These are phyloP conservation scores for Phytophthora sansomeana DNA, from an alignment of 352 stramenopile genomes.

Conservation along the genomic window DNA sequence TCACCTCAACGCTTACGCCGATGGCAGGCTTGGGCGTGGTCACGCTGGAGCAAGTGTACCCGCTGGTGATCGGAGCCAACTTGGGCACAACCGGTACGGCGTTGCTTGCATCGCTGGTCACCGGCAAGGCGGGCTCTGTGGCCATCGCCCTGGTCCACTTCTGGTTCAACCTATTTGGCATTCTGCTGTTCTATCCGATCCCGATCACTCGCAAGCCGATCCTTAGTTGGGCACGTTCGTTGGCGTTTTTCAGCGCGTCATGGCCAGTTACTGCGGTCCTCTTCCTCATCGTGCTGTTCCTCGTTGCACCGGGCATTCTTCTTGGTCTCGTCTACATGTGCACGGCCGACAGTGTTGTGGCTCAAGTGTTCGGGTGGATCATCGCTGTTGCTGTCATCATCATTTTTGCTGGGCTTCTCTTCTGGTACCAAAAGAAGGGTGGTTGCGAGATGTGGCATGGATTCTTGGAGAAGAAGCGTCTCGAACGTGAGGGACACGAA, in stretches of 20 bases:
- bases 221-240: conserved; percentile 58
- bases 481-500: conserved; percentile 31
- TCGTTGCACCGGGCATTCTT: conserved; percentile 47
- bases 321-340: conserved; percentile 59
- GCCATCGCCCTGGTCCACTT: conserved; percentile 91
- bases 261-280: conserved; percentile 55
- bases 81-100: conserved; percentile 90
- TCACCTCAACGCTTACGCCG: conserved; percentile 86
- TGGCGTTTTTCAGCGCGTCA: conserved; percentile 63
- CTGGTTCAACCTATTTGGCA: conserved; percentile 91
- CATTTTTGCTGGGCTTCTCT: conserved; percentile 11
- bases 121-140: conserved; percentile 67
- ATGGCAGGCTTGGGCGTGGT: conserved; percentile 88
- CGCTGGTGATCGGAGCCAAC: conserved; percentile 91
- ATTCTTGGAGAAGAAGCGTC: conserved; percentile 49
- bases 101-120: conserved; percentile 86
- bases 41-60: conserved; percentile 87
- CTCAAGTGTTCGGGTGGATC: conserved; percentile 42
- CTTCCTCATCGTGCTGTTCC: conserved; percentile 51
- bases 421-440: conserved; percentile 50
- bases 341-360: conserved; percentile 31
- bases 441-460: conserved; percentile 42
- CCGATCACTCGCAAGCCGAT: conserved; percentile 85
- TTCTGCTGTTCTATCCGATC: conserved; percentile 92
- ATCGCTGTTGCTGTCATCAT: conserved; percentile 30